Conservation (phyloP, 2,329 filamentous ascomycete species). For the Phaeophleospora eucalypticola region DNA sequence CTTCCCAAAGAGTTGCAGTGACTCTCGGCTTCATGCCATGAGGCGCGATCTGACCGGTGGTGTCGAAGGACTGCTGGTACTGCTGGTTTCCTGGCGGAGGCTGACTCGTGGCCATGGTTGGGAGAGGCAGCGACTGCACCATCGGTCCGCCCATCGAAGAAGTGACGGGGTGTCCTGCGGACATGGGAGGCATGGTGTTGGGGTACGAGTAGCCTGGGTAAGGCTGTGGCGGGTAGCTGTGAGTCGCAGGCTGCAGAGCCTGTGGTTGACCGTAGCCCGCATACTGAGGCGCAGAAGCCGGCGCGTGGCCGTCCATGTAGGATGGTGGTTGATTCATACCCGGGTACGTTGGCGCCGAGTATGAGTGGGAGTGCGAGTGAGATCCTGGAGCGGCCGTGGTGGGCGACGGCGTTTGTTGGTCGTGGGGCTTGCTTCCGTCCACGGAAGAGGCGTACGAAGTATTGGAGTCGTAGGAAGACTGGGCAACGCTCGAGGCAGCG, state of each 20-base stretch:
- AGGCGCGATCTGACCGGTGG: conserved; percentile 86
- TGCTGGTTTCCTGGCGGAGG: conserved; percentile 20
- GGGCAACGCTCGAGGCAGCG: conserved; percentile 53
- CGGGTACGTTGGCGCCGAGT: conserved; percentile 33
- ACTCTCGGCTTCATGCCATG: conserved; percentile 95
- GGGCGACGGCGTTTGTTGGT: conserved; percentile 72
- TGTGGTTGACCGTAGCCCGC: conserved; percentile 62
- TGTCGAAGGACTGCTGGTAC: conserved; percentile 59
- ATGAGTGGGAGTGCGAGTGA: conserved; percentile 14
- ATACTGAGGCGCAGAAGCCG: conserved; percentile 78
- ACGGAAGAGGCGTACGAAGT: conserved; percentile 55
- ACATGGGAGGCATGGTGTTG: conserved; percentile 77
- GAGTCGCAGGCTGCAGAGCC: conserved; percentile 43
- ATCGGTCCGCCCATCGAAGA: conserved; percentile 64
- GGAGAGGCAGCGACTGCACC: conserved; percentile 61
- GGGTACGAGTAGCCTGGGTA: conserved; percentile 70
- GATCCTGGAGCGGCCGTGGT: conserved; percentile 48
- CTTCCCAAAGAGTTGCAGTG: conserved; percentile 95
- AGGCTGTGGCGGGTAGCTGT: conserved; percentile 56
- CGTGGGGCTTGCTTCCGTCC: conserved; percentile 36
- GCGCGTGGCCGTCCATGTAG: conserved; percentile 67
- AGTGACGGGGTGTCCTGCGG: conserved; percentile 62
- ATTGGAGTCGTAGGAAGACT: conserved; percentile 46
- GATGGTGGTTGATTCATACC: conserved; percentile 77
- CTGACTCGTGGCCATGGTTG: conserved; percentile 36